These are phyloP conservation scores for Centaurea solstitialis DNA, from an alignment of 129 eudicot species.

Conservation along the genomic window DNA sequence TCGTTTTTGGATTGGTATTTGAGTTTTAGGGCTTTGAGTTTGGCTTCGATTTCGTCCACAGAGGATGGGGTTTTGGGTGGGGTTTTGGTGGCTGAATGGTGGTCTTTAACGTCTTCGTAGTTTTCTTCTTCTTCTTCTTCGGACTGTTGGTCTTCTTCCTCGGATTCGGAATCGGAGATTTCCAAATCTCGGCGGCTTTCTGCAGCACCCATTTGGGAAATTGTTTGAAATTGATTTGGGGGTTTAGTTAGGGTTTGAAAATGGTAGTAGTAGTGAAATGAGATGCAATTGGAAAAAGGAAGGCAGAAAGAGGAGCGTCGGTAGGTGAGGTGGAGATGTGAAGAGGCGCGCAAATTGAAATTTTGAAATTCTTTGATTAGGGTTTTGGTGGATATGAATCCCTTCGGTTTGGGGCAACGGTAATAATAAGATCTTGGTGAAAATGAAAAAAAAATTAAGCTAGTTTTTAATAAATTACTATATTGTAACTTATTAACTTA, in stretches of 20 bases:
- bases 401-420: too few relatives aligned
- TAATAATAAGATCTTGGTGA: too few relatives aligned
- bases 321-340: conserved; percentile 7
- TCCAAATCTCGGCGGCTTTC: conserved; percentile 73
- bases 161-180: conserved; percentile 63
- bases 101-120: conserved; percentile 37
- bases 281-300: not conserved
- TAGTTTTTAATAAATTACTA: too few relatives aligned
- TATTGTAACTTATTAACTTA: too few relatives aligned
- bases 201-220: conserved; percentile 53
- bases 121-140: conserved; percentile 35
- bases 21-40: conserved; percentile 67
- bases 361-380: conserved; percentile 30
- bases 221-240: not conserved
- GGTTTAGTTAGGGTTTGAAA: not conserved
- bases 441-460: too few relatives aligned
- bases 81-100: conserved; percentile 39
- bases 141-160: conserved; percentile 28
- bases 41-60: conserved; percentile 68
- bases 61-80: conserved; percentile 65
- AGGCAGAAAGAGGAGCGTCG: conserved; percentile 25
- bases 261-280: not conserved
- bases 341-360: conserved; percentile 50
- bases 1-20: conserved; percentile 47
- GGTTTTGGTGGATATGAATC: conserved; percentile 6